phyloP scores from a whole-genome alignment of 1,284 basidiomycete species.

The Phylloporus sp. region DNA sequence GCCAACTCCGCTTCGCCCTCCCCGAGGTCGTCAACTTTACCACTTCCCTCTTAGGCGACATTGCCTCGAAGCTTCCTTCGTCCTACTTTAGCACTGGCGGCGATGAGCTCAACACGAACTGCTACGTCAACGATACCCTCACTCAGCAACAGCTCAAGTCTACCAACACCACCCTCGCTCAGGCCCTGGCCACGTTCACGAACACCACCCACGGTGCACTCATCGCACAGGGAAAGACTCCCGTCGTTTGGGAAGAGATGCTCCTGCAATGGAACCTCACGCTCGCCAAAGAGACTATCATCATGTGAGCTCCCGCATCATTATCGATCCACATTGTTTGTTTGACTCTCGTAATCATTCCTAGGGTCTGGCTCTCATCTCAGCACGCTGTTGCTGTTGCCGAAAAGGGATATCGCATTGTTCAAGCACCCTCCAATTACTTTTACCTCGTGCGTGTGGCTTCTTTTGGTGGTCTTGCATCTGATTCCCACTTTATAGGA shows the following conservation, averaged over 20 bases:
- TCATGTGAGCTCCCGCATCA: slow-evolving; percentile 51
- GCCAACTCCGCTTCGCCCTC: slow-evolving; percentile 65
- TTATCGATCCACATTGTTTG: not conserved
- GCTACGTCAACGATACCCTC: slow-evolving; percentile 55
- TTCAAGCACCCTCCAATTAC: slow-evolving; percentile 74
- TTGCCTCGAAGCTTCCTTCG: slow-evolving; percentile 49
- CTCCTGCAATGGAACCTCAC: slow-evolving; percentile 66
- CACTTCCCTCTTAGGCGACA: slow-evolving; percentile 46
- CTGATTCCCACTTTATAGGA: slow-evolving; percentile 48
- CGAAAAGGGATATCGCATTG: slow-evolving; percentile 59
- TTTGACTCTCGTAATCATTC: not conserved
- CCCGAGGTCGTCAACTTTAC: slow-evolving; percentile 51
- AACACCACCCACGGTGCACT: slow-evolving; percentile 54
- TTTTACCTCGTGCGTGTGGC: slow-evolving; percentile 68
- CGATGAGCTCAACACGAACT: slow-evolving; percentile 67
- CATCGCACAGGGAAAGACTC: slow-evolving; percentile 53
- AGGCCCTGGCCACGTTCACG: slow-evolving; percentile 60
- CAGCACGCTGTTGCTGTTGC: slow-evolving; percentile 62
- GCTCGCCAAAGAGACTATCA: slow-evolving; percentile 68
- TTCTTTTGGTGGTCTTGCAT: slow-evolving; percentile 30
- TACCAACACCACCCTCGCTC: slow-evolving; percentile 49
- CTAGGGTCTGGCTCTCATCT: slow-evolving; percentile 75
- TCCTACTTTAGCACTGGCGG: slow-evolving; percentile 69
- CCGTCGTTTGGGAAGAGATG: slow-evolving; percentile 78
- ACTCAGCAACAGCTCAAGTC: slow-evolving; percentile 49